Percentiles rank a stretch among this genome's conserved stretches.
Conservation (phyloP, 192 early-diverging fungal genomes). For the Gaertneriomyces semiglobifer region DNA sequence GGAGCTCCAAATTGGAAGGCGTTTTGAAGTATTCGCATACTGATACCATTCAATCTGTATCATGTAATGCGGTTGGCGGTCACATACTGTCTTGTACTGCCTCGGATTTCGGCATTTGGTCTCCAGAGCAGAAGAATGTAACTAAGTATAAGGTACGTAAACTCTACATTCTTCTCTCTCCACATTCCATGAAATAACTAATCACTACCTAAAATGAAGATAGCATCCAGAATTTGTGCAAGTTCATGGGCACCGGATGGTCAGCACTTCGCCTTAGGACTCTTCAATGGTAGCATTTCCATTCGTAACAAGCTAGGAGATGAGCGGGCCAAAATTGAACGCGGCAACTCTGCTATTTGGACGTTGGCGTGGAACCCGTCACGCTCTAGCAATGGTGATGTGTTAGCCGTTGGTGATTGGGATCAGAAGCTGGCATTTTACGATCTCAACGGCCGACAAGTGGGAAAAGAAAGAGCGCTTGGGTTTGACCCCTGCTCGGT, state of each 20-base stretch:
- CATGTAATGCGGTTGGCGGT: constrained; percentile 47
- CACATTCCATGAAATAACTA: neutral
- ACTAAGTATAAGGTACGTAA: constrained; percentile 49
- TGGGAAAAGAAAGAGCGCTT: constrained; percentile 57
- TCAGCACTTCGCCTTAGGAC: constrained; percentile 53
- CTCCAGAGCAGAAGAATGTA: constrained; percentile 51
- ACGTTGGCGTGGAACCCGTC: constrained; percentile 52
- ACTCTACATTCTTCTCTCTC: neutral
- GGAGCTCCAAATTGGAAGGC: constrained; percentile 50
- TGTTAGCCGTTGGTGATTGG: constrained; percentile 59
- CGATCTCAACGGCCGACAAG: constrained; percentile 48
- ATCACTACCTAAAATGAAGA: constrained; percentile 29
- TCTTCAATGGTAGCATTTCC: constrained; percentile 54
- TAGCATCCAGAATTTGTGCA: constrained; percentile 43
- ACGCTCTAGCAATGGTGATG: constrained; percentile 38
- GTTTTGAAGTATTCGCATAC: constrained; percentile 56
- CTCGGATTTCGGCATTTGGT: constrained; percentile 61
- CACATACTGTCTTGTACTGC: constrained; percentile 47
- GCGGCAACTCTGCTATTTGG: constrained; percentile 52
- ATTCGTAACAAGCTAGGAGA: constrained; percentile 52
- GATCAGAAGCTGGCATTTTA: constrained; percentile 54
- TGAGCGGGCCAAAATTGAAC: constrained; percentile 54
- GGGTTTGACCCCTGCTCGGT: constrained; percentile 51
- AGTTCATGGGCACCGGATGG: constrained; percentile 58
- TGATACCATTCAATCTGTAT: constrained; percentile 53